Conservation (phyloP, 805 yeast species). For the Starmerella cellae region DNA sequence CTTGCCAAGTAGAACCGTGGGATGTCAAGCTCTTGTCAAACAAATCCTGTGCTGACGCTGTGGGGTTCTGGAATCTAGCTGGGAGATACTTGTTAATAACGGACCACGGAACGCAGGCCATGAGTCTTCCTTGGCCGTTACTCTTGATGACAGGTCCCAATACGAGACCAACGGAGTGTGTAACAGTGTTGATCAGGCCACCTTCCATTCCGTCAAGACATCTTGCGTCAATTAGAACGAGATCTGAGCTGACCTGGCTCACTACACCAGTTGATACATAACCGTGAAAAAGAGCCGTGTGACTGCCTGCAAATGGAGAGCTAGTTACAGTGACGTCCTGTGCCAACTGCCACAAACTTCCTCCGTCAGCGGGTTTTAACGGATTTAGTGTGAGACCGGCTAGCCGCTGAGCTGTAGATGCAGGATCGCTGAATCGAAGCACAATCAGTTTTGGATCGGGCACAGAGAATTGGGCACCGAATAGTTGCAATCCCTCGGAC, state of each 20-base stretch:
- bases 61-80: not conserved
- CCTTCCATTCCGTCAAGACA: conserved; percentile 30
- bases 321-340: conserved; percentile 17
- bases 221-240: conserved; percentile 24
- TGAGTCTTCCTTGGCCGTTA: conserved; percentile 26
- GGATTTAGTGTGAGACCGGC: not conserved
- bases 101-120: conserved; percentile 25
- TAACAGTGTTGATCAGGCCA: conserved; percentile 18
- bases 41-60: not conserved
- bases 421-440: conserved; percentile 7
- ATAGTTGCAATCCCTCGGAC: not conserved
- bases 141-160: conserved; percentile 22
- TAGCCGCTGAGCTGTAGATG: not conserved
- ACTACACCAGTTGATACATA: conserved; percentile 24
- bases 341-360: not conserved
- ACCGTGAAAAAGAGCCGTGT: conserved; percentile 27
- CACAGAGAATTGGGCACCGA: conserved; percentile 9
- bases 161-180: conserved; percentile 23
- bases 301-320: conserved; percentile 27
- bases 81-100: conserved; percentile 8
- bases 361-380: not conserved
- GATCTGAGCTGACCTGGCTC: conserved; percentile 12
- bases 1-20: conserved; percentile 4
- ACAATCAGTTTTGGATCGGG: conserved; percentile 6
- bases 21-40: not conserved